Conservation (phyloP, 345 rosid genomes). For the Ailanthus altissimus region DNA sequence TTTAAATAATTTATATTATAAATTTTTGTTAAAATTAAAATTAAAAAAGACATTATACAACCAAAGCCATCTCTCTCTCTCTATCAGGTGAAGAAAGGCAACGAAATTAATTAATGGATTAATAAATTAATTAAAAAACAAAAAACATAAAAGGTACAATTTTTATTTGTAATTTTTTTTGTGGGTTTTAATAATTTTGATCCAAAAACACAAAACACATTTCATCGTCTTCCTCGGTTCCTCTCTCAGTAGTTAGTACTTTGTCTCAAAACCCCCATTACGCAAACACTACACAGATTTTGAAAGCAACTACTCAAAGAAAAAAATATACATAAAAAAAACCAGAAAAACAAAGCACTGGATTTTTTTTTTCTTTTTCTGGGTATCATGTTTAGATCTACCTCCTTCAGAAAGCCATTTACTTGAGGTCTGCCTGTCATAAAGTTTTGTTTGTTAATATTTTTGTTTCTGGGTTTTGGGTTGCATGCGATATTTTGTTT, state of each 20-base stretch:
- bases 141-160: constrained; percentile 1
- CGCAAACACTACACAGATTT: neutral
- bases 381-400: constrained; percentile 29
- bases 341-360: neutral
- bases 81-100: neutral
- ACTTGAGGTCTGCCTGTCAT: constrained; percentile 9
- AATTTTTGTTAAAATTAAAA: too few species aligned
- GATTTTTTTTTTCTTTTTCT: constrained; percentile 12
- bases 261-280: neutral
- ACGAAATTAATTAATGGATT: too few species aligned
- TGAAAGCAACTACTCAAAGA: neutral
- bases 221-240: constrained; percentile 8
- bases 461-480: constrained; percentile 16
- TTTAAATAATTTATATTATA: too few species aligned
- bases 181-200: constrained; percentile 1
- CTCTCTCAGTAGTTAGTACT: neutral
- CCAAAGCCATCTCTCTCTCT: neutral
- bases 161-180: constrained; percentile 11
- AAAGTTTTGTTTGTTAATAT: neutral
- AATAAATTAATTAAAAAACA: neutral
- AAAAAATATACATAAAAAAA: neutral
- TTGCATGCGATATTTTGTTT: constrained; percentile 33
- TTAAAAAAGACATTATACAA: too few species aligned
- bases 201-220: constrained; percentile 9
- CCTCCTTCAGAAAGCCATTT: constrained; percentile 20